Conservation (phyloP, 2,329 filamentous ascomycete genomes). For the Alternaria triticina region DNA sequence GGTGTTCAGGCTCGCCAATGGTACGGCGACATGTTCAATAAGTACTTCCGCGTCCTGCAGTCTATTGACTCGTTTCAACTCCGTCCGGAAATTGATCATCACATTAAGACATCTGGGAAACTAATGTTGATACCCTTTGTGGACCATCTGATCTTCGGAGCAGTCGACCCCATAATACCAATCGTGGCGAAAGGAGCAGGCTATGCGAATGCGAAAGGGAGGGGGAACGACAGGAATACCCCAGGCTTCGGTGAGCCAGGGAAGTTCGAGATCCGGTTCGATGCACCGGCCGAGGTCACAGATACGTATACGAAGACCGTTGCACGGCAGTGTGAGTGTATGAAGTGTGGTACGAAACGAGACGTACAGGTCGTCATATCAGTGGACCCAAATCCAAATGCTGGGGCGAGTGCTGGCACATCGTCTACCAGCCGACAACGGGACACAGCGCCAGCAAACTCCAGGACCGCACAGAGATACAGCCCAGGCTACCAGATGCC, state of each 20-base stretch:
- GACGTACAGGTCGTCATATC: conserved; percentile 45
- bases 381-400: conserved; percentile 37
- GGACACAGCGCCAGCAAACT: conserved; percentile 19
- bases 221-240: conserved; percentile 17
- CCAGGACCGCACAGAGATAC: conserved; percentile 31
- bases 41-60: conserved; percentile 43
- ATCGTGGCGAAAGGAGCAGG: conserved; percentile 42
- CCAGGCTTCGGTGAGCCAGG: conserved; percentile 38
- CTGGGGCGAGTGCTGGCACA: conserved; percentile 10
- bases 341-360: conserved; percentile 45
- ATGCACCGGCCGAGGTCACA: conserved; percentile 35
- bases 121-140: conserved; percentile 45
- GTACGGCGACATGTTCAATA: conserved; percentile 49
- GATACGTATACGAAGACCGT: conserved; percentile 43
- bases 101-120: conserved; percentile 38
- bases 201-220: conserved; percentile 32
- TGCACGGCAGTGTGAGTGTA: conserved; percentile 41
- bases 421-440: conserved; percentile 16
- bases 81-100: conserved; percentile 38
- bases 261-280: conserved; percentile 43
- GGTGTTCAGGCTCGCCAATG: conserved; percentile 43
- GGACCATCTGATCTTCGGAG: conserved; percentile 43
- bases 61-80: conserved; percentile 41
- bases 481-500: conserved; percentile 37
- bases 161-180: conserved; percentile 42